Conservation (phyloP, 2,329 filamentous ascomycete species). For the Cytospora mali region DNA sequence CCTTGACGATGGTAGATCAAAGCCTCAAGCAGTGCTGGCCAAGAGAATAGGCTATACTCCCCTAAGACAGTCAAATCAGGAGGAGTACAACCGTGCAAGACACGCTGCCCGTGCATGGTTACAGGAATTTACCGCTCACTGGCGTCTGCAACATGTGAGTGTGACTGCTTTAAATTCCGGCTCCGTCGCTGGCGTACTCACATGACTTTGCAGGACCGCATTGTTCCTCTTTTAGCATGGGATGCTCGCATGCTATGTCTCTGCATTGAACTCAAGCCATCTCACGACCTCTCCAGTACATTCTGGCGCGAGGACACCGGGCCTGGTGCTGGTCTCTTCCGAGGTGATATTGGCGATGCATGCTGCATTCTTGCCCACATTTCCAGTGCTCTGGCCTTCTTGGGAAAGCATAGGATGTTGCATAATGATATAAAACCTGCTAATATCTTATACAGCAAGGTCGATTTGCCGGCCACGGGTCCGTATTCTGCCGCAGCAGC, state of each 20-base stretch:
- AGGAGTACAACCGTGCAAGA: no score
- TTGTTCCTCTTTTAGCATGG: background rate
- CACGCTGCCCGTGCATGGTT: background rate
- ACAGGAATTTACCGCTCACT: background rate
- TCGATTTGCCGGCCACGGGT: background rate
- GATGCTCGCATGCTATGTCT: background rate
- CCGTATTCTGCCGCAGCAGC: background rate
- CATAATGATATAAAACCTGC: constrained; percentile 6
- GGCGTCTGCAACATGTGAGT: background rate
- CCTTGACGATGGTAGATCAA: background rate
- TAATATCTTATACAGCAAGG: constrained; percentile 3
- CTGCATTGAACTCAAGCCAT: background rate
- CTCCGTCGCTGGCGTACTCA: background rate
- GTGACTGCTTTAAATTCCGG: background rate
- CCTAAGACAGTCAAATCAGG: background rate
- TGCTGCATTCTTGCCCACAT: background rate
- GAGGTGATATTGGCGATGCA: background rate
- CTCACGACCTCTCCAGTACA: background rate
- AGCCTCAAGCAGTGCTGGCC: background rate
- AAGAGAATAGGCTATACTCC: background rate
- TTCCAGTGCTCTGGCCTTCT: constrained; percentile 2
- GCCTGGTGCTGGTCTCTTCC: background rate
- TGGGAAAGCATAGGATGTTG: background rate
- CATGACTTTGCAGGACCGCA: background rate
- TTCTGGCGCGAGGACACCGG: background rate